phyloP scores from a whole-genome alignment of 2,329 filamentous ascomycete species.

The Colletotrichum australisinense region DNA sequence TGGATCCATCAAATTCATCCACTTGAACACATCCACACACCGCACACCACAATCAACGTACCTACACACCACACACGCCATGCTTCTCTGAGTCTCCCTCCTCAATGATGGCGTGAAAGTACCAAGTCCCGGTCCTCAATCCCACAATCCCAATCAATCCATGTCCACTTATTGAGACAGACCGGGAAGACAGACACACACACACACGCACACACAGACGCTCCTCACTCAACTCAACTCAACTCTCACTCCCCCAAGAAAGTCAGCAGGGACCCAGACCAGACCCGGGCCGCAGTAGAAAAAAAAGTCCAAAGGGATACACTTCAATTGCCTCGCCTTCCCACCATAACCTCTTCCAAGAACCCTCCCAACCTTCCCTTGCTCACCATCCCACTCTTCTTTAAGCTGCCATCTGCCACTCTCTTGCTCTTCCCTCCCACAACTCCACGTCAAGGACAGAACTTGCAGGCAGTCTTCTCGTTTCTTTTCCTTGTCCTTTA shows the following conservation, averaged over 20 bases:
- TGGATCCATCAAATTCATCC: conserved; percentile 33
- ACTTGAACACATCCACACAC: conserved; percentile 13
- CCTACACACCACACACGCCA: conserved; percentile 6
- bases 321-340: conserved; percentile 30
- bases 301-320: conserved; percentile 33
- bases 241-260: conserved; percentile 15
- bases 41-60: background rate
- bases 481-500: conserved; percentile 36
- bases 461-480: conserved; percentile 33
- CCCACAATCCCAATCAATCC: conserved; percentile 32
- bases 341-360: conserved; percentile 27
- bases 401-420: conserved; percentile 36
- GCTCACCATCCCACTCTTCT: conserved; percentile 28
- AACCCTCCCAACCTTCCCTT: conserved; percentile 30
- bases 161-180: conserved; percentile 27
- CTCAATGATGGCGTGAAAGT: conserved; percentile 20
- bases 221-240: conserved; percentile 10
- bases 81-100: background rate
- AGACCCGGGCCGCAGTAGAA: conserved; percentile 14
- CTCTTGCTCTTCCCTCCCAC: background rate
- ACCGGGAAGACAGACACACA: conserved; percentile 8
- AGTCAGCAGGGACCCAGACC: conserved; percentile 27
- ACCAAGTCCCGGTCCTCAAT: conserved; percentile 26
- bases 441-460: conserved; percentile 29
- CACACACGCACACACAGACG: too few species aligned